Evolutionary conservation across 2,329 filamentous ascomycete species (phyloP), one percentile per base, ranked within the genome.

Genomic region (Zasmidium citrigriseum): DNA sequence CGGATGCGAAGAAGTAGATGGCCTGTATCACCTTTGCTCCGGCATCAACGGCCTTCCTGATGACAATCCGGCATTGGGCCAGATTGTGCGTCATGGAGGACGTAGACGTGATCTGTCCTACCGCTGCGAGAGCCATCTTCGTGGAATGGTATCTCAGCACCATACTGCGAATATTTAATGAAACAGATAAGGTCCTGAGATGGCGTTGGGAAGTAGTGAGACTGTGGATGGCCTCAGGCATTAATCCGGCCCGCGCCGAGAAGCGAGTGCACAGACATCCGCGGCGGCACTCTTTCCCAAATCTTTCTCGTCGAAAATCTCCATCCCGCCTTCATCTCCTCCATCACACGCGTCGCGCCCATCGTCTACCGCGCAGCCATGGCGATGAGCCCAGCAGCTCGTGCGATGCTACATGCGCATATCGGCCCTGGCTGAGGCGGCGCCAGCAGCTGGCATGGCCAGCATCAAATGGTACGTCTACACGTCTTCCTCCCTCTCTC

Each of bases 91-190:
- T 77, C 80, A 95, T 86, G 63, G 85, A 89, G 61, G 87, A 82
- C 58, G 91, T 96, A 38, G 92, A 93, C 77, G 91, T 93, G 75
- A 97, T 86, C 77, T 97, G 93, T 29, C 92, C 93, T 47, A 96
- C 82, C 64, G 92, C 92, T 49, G 55, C 55, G 29, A 54, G 50
- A 3, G 50, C 55, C 55, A 58, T 58, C 22, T 54, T 54, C 16
- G 46, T 41, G 3, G 46, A 24, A 12, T 46, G 25, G n/a, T 56
- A 46, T 56, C 27, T 44, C 16, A 58, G 34, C 23, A 53, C 49
- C 55, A 58, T 58, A 20, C 18, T 52, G 4, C 10, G 25, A n/a
- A 41, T 38, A 14, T 9, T 18, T 16, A 24, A 20, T 24, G 18
- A 44, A 23, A 1, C 21, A 4, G 23, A 38, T n/a, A 23, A 10